These are phyloP conservation scores for Botryotinia convoluta DNA, from an alignment of 2,329 filamentous ascomycete genomes.

Conservation along the genomic window DNA sequence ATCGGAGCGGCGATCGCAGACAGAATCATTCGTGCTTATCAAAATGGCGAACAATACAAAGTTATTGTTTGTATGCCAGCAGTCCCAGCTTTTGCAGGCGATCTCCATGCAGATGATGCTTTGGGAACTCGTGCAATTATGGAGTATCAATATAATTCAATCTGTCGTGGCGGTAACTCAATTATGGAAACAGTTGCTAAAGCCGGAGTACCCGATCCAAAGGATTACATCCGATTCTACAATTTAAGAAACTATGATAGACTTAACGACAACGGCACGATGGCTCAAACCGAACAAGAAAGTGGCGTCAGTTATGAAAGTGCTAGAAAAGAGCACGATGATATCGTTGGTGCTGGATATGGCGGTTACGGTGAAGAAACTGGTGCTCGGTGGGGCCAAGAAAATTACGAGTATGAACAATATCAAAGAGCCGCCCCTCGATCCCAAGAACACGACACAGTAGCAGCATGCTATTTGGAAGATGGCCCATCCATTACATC, in stretches of 20 bases:
- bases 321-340: conserved; percentile 63
- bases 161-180: conserved; percentile 71
- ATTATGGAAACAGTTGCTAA: conserved; percentile 70
- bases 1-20: conserved; percentile 78
- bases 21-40: conserved; percentile 68
- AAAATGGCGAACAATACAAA: conserved; percentile 65
- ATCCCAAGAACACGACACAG: conserved; percentile 66
- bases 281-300: conserved; percentile 58
- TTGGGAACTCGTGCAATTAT: conserved; percentile 81
- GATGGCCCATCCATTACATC: conserved; percentile 65
- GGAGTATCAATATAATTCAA: conserved; percentile 82
- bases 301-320: conserved; percentile 67
- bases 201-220: conserved; percentile 64
- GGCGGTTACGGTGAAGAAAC: conserved; percentile 40
- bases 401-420: conserved; percentile 42
- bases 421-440: conserved; percentile 69
- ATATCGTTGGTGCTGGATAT: conserved; percentile 50
- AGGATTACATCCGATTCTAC: conserved; percentile 77
- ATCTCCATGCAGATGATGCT: conserved; percentile 68
- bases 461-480: conserved; percentile 81
- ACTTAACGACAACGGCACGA: conserved; percentile 66
- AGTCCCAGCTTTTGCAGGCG: conserved; percentile 79
- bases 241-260: conserved; percentile 83
- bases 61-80: conserved; percentile 76
- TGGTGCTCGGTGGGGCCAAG: conserved; percentile 38